Evolutionary conservation across 495 filamentous ascomycete genomes (phyloP).

Genomic region (Penicillium samsonianum): DNA sequence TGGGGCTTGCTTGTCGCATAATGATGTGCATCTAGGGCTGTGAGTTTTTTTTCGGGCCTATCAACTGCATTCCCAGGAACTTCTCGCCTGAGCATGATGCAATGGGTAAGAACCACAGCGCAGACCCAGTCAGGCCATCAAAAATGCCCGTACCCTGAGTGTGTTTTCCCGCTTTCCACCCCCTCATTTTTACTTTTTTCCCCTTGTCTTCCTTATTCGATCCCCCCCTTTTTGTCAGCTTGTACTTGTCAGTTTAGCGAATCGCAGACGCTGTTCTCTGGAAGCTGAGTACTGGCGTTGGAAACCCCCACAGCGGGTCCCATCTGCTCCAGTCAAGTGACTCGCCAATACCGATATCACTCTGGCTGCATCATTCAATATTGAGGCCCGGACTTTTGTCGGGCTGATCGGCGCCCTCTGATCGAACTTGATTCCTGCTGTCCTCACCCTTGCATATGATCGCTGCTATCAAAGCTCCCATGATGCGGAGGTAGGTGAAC

Average conservation of each 20-base stretch:
- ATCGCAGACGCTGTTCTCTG: background rate
- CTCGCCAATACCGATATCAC: background rate
- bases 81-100: background rate
- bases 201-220: background rate
- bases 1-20: slow-evolving; percentile 13
- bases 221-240: background rate
- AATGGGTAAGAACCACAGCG: background rate
- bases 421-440: background rate
- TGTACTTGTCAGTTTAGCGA: background rate
- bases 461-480: slow-evolving; percentile 12
- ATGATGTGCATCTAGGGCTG: slow-evolving; percentile 13
- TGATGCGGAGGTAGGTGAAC: slow-evolving; percentile 12
- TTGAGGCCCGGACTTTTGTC: background rate
- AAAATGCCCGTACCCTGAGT: slow-evolving; percentile 1
- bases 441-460: slow-evolving; percentile 27
- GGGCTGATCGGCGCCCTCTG: background rate
- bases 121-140: background rate
- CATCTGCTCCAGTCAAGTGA: background rate
- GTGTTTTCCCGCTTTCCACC: background rate
- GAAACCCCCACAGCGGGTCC: background rate
- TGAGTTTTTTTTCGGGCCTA: slow-evolving; percentile 8
- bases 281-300: background rate
- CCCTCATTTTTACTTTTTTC: background rate
- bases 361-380: background rate
- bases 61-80: slow-evolving; percentile 11